phyloP scores from a whole-genome alignment of 2,329 filamentous ascomycete species.

The Pseudogymnoascus pannorum region DNA sequence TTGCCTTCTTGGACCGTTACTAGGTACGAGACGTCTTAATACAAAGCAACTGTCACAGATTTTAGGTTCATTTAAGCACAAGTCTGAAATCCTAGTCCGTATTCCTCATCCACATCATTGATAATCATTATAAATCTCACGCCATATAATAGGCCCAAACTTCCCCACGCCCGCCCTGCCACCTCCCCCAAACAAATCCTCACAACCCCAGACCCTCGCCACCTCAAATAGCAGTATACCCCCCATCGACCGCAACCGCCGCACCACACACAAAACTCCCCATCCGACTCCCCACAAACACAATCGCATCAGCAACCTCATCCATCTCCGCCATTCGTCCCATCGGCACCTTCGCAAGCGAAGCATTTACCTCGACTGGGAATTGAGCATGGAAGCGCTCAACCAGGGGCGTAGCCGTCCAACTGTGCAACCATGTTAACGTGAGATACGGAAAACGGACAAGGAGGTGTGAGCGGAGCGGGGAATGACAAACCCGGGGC shows the following conservation, averaged over 20 bases:
- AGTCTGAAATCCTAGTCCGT: too few relatives aligned
- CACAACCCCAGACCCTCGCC: not conserved
- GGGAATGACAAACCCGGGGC: conserved; percentile 34
- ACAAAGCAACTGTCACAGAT: too few relatives aligned
- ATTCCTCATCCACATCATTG: too few relatives aligned
- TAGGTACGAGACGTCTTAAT: too few relatives aligned
- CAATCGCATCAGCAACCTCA: conserved; percentile 47
- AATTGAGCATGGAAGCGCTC: conserved; percentile 21
- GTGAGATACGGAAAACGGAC: conserved; percentile 5
- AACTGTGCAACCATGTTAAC: conserved; percentile 24
- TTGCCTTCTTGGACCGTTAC: too few relatives aligned
- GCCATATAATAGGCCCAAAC: not conserved
- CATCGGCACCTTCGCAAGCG: conserved; percentile 40
- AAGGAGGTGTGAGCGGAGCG: conserved; percentile 16
- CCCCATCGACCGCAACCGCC: conserved; percentile 41
- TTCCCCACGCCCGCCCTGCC: not conserved
- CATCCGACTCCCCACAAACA: conserved; percentile 44
- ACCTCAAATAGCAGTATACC: conserved; percentile 26
- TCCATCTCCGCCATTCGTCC: conserved; percentile 40
- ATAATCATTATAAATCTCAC: too few relatives aligned
- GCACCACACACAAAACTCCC: conserved; percentile 46
- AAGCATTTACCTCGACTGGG: conserved; percentile 18
- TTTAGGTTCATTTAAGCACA: too few relatives aligned
- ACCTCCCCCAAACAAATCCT: not conserved
- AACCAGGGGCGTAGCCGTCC: conserved; percentile 37